Evolutionary conservation across 2,329 filamentous ascomycete genomes (phyloP).

Genomic region (Ophiocordyceps camponoti-saundersi): DNA sequence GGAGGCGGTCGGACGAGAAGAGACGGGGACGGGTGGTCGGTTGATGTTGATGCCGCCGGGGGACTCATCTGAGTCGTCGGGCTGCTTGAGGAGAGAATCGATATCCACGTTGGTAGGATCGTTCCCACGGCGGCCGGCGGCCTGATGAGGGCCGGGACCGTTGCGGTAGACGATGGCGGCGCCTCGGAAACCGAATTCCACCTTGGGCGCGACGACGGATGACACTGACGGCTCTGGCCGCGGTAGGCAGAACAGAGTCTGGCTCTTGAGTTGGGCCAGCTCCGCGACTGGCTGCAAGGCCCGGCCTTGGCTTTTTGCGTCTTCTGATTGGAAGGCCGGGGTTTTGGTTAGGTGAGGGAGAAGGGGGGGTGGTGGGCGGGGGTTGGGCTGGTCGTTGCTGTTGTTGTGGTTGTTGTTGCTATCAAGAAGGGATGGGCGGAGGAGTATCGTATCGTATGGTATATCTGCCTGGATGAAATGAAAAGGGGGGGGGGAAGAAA

Average conservation of each 20-base stretch:
- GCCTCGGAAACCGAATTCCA: constrained; percentile 10
- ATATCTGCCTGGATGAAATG: too few relatives aligned
- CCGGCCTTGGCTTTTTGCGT: constrained; percentile 1
- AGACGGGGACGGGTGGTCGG: constrained; percentile 5
- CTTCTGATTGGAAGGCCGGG: neutral
- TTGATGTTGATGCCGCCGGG: constrained; percentile 24
- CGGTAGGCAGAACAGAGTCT: constrained; percentile 22
- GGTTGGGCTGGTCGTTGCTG: too few relatives aligned
- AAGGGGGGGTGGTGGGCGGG: too few relatives aligned
- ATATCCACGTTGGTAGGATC: constrained; percentile 78
- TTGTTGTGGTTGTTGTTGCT: too few relatives aligned
- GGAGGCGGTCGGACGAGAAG: neutral
- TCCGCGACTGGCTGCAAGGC: constrained; percentile 13
- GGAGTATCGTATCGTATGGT: too few relatives aligned
- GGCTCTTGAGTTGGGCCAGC: constrained; percentile 25
- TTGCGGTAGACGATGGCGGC: constrained; percentile 13
- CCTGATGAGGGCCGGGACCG: constrained; percentile 2
- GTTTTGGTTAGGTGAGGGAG: too few relatives aligned
- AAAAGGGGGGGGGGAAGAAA: too few relatives aligned
- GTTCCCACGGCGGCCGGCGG: constrained; percentile 9
- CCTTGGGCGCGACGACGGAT: constrained; percentile 11
- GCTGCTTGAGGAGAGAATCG: constrained; percentile 72
- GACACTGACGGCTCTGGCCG: constrained; percentile 20
- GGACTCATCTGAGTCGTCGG: constrained; percentile 56
- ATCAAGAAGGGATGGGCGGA: too few relatives aligned